phyloP scores from a whole-genome alignment of 352 stramenopile genomes.

The Plasmopara viticola region DNA sequence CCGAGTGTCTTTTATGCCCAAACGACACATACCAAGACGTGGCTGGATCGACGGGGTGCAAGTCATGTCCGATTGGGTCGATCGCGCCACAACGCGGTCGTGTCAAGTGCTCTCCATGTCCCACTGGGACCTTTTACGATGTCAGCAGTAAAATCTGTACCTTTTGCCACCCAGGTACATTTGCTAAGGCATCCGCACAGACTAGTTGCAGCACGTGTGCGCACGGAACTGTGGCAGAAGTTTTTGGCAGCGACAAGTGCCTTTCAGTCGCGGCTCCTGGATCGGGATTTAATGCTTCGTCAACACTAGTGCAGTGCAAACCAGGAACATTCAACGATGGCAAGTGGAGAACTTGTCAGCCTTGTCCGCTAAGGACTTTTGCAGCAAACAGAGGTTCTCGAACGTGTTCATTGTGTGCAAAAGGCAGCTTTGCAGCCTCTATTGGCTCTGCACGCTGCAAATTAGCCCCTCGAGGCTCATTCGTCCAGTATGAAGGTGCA shows the following conservation, averaged over 20 bases:
- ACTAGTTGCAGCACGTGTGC: constrained; percentile 28
- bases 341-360: constrained; percentile 20
- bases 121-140: constrained; percentile 36
- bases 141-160: constrained; percentile 16
- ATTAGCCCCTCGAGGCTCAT: constrained; percentile 27
- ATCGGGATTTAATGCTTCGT: constrained; percentile 8
- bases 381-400: constrained; percentile 4
- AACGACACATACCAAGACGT: constrained; percentile 33
- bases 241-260: constrained; percentile 24
- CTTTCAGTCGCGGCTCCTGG: constrained; percentile 15
- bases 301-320: constrained; percentile 18
- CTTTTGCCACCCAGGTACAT: constrained; percentile 34
- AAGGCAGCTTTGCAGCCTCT: constrained; percentile 29
- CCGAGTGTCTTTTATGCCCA: constrained; percentile 42
- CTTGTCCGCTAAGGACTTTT: constrained; percentile 31
- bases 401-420: constrained; percentile 24
- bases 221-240: constrained; percentile 26
- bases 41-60: constrained; percentile 23
- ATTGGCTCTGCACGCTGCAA: constrained; percentile 23
- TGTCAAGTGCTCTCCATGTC: constrained; percentile 32
- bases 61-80: constrained; percentile 31
- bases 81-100: constrained; percentile 33
- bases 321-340: constrained; percentile 37
- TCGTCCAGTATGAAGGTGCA: constrained; percentile 27
- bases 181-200: constrained; percentile 17